Evolutionary conservation across 2,329 filamentous ascomycete species (phyloP).

Genomic region (Didymosphaeria variabile): DNA sequence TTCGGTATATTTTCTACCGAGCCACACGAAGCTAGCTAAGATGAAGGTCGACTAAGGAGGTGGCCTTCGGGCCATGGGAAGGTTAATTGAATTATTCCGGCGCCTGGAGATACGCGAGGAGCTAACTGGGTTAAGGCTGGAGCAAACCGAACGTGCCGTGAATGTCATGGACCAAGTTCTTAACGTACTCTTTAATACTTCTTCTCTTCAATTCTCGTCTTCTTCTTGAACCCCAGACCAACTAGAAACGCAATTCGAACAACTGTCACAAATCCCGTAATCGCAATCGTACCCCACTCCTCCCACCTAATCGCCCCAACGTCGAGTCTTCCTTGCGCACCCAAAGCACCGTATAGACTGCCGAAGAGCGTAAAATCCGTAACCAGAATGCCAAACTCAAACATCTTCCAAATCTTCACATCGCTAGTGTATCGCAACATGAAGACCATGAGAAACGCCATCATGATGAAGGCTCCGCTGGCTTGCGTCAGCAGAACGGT

Average conservation of each 20-base stretch:
- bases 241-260: slow-evolving; percentile 1
- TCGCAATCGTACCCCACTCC: slow-evolving; percentile 2
- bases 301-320: not conserved
- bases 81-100: slow-evolving; percentile 22
- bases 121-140: not conserved
- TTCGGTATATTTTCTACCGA: slow-evolving; percentile 25
- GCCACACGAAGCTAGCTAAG: not conserved
- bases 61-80: slow-evolving; percentile 7
- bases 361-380: slow-evolving; percentile 8
- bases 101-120: not conserved
- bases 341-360: not conserved
- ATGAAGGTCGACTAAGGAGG: not conserved
- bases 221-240: not conserved
- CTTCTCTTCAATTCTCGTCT: not conserved
- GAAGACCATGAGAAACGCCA: slow-evolving; percentile 6
- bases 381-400: slow-evolving; percentile 8
- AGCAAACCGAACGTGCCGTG: not conserved
- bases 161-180: too few relatives aligned
- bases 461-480: slow-evolving; percentile 3
- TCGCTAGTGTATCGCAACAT: slow-evolving; percentile 9
- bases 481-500: slow-evolving; percentile 2
- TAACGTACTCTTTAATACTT: not conserved
- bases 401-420: slow-evolving; percentile 4
- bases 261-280: slow-evolving; percentile 1
- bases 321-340: not conserved